Evolutionary conservation across 1,284 basidiomycete species (phyloP), one percentile per base, ranked within the genome.

Genomic region (Trichosporon sp.): DNA sequence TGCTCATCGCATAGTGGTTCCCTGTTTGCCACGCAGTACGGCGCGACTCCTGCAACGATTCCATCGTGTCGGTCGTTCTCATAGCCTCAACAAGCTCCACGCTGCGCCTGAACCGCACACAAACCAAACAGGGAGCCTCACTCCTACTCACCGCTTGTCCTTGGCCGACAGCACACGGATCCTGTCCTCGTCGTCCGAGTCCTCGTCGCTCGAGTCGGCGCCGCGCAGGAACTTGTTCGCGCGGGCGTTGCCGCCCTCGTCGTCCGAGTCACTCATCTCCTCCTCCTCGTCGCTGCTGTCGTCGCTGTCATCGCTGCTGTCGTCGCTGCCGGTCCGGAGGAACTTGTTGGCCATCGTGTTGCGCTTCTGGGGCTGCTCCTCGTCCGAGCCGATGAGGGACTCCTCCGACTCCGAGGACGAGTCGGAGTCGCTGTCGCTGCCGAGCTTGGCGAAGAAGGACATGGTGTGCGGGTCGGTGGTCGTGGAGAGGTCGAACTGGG

Each of bases 141-240:
- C 7, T 8, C 42, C 6, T 18, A 75, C 79, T 63, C 25, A 81
- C 77, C 82, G 75, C 76, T 84, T 84, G 75, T 84, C 83, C 75
- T 83, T 83, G 25, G 83, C 83, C 66, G 74, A 76, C 73, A 83
- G 76, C 47, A 84, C 81, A 25, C 70, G 68, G 62, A 81, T 75
- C 23, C 77, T 81, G 71, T 82, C 83, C 68, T 81, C 81, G 62
- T 81, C 81, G 58, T 82, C 81, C 15, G 75, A 76, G 18, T 80
- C 80, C 53, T 82, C 81, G 56, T 83, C 82, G 27, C 73, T 76
- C 12, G 76, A 78, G 62, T 74, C 79, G 34, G 78, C 81, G 60
- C 74, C 81, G 69, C 75, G 78, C 73, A 83, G 78, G 80, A 83
- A 83, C 53, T 73, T 73, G 73, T 78, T 80, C 32, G 80, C 80